phyloP scores from a whole-genome alignment of 139 green algal genomes.

The Monoraphidium neglectum region DNA sequence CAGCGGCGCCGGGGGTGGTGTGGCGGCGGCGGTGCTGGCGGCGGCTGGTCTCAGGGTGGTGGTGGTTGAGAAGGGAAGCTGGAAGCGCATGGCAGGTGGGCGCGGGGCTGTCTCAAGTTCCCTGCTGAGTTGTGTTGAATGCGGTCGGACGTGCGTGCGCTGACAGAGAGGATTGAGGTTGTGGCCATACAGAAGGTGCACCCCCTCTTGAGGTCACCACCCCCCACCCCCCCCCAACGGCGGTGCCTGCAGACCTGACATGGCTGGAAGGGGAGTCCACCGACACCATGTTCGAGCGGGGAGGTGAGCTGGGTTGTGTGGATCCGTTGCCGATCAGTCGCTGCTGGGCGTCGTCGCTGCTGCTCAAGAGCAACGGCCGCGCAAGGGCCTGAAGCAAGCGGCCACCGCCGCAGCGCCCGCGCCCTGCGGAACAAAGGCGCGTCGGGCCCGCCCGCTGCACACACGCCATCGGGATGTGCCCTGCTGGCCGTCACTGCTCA shows the following conservation, averaged over 20 bases:
- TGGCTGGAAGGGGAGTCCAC: constrained; percentile 43
- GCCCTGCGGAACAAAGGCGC: too few relatives aligned
- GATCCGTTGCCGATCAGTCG: too few relatives aligned
- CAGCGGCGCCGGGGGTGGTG: constrained; percentile 59
- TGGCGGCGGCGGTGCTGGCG: constrained; percentile 51
- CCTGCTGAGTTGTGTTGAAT: background rate
- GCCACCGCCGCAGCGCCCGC: too few relatives aligned
- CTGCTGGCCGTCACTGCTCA: too few relatives aligned
- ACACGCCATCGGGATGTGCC: too few relatives aligned
- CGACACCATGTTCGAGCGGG: constrained; percentile 57
- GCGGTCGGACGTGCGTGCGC: too few relatives aligned
- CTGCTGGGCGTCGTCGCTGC: too few relatives aligned
- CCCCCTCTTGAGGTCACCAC: background rate
- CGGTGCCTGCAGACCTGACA: constrained; percentile 21
- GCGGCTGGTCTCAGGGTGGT: constrained; percentile 48
- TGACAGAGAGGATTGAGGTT: background rate
- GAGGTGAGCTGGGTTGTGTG: too few relatives aligned
- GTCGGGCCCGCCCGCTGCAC: too few relatives aligned
- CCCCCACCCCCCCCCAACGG: background rate
- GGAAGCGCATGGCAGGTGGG: constrained; percentile 30
- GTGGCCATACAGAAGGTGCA: background rate
- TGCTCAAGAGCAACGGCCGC: too few relatives aligned
- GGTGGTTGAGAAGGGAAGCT: constrained; percentile 70
- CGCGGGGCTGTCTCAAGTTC: background rate
- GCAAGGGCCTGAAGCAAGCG: too few relatives aligned